Evolutionary conservation across 257 asterid genomes (phyloP).

Genomic region (Echites panduratus): DNA sequence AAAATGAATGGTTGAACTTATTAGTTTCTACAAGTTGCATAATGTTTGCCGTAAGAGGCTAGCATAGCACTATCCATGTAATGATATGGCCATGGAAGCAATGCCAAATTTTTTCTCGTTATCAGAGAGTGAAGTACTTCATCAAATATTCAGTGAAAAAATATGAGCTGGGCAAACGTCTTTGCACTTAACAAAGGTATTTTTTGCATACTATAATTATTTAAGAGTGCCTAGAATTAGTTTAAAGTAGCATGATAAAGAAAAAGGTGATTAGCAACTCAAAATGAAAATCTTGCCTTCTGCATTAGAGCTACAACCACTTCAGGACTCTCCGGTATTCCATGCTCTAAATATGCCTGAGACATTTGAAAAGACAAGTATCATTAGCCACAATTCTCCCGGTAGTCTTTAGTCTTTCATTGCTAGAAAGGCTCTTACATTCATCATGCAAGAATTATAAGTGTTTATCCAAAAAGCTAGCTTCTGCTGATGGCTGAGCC

Average conservation of each 20-base stretch:
- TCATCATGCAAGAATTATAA: conserved; percentile 96
- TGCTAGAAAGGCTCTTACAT: conserved; percentile 34
- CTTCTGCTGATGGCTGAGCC: conserved; percentile 73
- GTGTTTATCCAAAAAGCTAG: conserved; percentile 93
- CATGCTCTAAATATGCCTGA: conserved; percentile 72
- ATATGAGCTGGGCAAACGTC: background rate
- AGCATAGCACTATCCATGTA: background rate
- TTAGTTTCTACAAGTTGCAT: background rate
- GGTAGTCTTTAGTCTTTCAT: background rate
- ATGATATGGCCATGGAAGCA: background rate
- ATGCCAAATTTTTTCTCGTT: background rate
- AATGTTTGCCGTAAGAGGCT: conserved; percentile 7
- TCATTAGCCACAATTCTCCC: background rate
- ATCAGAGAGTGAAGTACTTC: background rate
- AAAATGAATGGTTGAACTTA: background rate
- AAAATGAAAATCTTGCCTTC: conserved; percentile 43
- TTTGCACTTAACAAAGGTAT: background rate
- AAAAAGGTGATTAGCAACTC: conserved; percentile 5
- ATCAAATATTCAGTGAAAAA: background rate
- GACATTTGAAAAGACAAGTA: background rate
- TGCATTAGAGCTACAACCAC: conserved; percentile 65
- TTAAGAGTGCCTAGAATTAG: background rate
- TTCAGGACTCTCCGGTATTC: conserved; percentile 61
- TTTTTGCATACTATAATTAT: too few species aligned
- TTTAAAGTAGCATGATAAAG: background rate